These are phyloP conservation scores for Groenewaldozyma tartarivorans DNA, from an alignment of 805 yeast genomes.

Conservation along the genomic window DNA sequence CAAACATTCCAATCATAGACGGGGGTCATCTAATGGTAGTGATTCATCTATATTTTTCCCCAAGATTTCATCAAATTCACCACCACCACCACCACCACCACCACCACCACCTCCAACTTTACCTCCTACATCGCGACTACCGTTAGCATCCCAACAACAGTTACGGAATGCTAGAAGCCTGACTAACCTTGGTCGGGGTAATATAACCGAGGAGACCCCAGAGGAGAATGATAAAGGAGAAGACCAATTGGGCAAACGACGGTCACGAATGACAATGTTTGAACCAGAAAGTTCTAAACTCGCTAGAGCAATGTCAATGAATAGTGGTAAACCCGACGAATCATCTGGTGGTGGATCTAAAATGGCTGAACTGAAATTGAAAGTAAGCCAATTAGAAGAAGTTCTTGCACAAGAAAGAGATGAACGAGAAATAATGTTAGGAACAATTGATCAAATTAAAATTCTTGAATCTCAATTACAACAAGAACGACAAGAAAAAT, in stretches of 20 bases:
- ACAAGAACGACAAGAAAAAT: conserved; percentile 14
- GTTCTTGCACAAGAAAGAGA: conserved; percentile 18
- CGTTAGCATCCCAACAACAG: too few species aligned
- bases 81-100: conserved; percentile 13
- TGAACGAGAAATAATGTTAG: conserved; percentile 16
- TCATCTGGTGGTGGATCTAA: too few species aligned
- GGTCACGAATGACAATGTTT: background rate
- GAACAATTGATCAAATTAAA: conserved; percentile 15
- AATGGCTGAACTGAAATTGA: conserved; percentile 21
- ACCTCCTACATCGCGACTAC: too few species aligned
- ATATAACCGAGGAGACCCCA: too few species aligned
- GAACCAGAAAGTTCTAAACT: too few species aligned
- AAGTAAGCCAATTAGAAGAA: conserved; percentile 22
- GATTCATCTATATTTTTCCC: conserved; percentile 12
- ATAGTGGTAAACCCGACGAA: too few species aligned
- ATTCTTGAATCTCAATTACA: conserved; percentile 15
- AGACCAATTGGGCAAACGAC: too few species aligned
- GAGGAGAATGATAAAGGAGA: too few species aligned
- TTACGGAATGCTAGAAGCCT: too few species aligned
- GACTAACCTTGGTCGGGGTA: too few species aligned
- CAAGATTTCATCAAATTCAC: conserved; percentile 6
- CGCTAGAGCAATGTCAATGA: too few species aligned
- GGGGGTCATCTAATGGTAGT: conserved; percentile 9
- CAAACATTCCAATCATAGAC: conserved; percentile 6
- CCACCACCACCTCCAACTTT: too few species aligned